Conservation (phyloP, 176 grass and related monocot species). For the Musa acuminata region DNA sequence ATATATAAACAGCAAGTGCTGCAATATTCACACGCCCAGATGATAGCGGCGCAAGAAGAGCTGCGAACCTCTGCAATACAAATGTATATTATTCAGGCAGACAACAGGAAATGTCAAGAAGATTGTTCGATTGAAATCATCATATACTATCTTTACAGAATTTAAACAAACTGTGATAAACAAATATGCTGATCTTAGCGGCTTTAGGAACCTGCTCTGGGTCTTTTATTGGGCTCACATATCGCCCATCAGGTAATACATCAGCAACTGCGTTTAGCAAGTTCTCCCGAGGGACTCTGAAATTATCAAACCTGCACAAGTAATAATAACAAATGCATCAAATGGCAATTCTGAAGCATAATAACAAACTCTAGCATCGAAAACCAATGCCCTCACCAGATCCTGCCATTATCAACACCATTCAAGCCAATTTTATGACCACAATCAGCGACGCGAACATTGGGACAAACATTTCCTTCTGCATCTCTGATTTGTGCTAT, state of each 20-base stretch:
- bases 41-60: constrained; percentile 80
- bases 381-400: constrained; percentile 71
- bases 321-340: background rate
- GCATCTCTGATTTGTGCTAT: constrained; percentile 83
- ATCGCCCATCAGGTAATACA: constrained; percentile 78
- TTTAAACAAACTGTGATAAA: background rate
- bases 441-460: constrained; percentile 81
- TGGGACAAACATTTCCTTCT: constrained; percentile 53
- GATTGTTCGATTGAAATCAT: background rate
- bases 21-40: constrained; percentile 81
- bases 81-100: background rate
- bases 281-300: constrained; percentile 79
- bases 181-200: background rate
- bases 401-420: constrained; percentile 93
- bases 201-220: constrained; percentile 51
- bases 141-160: background rate
- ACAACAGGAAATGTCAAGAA: too few species aligned
- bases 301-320: constrained; percentile 62
- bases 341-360: background rate
- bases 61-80: constrained; percentile 70
- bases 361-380: background rate
- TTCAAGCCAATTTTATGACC: constrained; percentile 97
- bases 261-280: constrained; percentile 90
- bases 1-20: constrained; percentile 55
- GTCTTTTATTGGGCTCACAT: constrained; percentile 71